These are phyloP conservation scores for Neurospora sp. DNA, from an alignment of 495 filamentous ascomycete species.

Conservation along the genomic window DNA sequence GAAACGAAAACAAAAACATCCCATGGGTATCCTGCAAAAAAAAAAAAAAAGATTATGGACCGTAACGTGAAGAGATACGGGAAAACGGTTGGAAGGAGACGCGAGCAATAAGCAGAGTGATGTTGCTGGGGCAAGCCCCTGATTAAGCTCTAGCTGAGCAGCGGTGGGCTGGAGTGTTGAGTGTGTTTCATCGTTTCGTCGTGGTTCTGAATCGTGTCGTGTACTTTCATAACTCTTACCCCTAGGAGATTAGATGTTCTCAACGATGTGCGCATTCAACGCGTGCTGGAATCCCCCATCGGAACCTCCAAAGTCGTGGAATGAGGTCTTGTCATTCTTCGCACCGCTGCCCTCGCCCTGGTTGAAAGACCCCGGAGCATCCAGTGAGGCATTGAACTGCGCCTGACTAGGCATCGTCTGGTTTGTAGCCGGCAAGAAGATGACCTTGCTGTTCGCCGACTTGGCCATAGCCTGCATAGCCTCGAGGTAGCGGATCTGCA, in stretches of 20 bases:
- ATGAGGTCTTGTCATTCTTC: conserved; percentile 7
- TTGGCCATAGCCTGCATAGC: conserved; percentile 99
- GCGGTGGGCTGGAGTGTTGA: background rate
- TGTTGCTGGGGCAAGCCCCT: background rate
- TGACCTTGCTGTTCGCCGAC: conserved; percentile 89
- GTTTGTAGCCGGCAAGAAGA: conserved; percentile 72
- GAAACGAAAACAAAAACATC: background rate
- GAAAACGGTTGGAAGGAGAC: background rate
- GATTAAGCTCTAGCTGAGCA: background rate
- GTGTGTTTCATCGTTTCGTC: too few relatives aligned
- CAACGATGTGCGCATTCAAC: conserved; percentile 75
- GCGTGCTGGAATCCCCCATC: conserved; percentile 65
- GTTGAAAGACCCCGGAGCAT: conserved; percentile 8
- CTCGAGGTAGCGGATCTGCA: conserved; percentile 98
- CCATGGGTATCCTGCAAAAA: background rate
- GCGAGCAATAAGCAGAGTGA: background rate
- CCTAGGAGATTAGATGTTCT: conserved; percentile 59
- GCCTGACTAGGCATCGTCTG: conserved; percentile 49
- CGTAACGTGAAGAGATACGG: background rate
- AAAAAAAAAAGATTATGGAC: background rate
- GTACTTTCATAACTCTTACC: too few relatives aligned
- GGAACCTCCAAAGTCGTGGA: conserved; percentile 34
- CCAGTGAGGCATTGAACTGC: conserved; percentile 24
- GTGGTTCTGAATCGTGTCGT: too few relatives aligned
- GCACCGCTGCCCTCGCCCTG: conserved; percentile 12